These are phyloP conservation scores for Phaeosphaeriaceae sp. DNA, from an alignment of 2,329 filamentous ascomycete species.

Conservation along the genomic window DNA sequence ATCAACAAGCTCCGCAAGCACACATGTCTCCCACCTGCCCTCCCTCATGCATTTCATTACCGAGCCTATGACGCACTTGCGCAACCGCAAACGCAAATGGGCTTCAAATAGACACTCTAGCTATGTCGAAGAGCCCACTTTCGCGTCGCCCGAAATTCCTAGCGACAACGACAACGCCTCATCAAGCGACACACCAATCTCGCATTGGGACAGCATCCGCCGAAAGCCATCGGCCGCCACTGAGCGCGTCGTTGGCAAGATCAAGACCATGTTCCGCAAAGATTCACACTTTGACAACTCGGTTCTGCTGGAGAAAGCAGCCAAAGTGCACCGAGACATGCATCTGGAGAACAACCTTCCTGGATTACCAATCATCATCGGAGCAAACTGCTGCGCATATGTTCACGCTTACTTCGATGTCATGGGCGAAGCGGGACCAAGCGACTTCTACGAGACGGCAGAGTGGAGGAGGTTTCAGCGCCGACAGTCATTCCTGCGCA, in stretches of 20 bases:
- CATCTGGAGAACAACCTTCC: not conserved
- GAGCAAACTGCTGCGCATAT: not conserved
- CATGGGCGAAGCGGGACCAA: not conserved
- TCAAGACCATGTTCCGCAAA: not conserved
- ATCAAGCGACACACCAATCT: not conserved
- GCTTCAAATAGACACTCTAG: not conserved
- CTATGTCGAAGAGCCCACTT: not conserved
- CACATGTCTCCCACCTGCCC: not conserved
- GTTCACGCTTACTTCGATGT: not conserved
- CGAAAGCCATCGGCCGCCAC: not conserved
- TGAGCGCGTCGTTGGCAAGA: not conserved
- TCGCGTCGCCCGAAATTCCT: not conserved
- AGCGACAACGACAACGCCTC: not conserved
- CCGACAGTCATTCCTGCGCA: not conserved
- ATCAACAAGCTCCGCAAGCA: not conserved
- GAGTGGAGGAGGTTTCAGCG: not conserved
- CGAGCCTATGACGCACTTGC: not conserved
- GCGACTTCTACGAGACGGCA: not conserved
- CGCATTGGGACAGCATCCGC: not conserved
- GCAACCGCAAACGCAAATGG: not conserved
- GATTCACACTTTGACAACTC: not conserved
- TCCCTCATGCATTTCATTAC: not conserved
- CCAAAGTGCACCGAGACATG: not conserved
- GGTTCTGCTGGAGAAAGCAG: not conserved
- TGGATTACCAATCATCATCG: not conserved